phyloP scores from a whole-genome alignment of 164 flowering plant species.

The Piper betle region DNA sequence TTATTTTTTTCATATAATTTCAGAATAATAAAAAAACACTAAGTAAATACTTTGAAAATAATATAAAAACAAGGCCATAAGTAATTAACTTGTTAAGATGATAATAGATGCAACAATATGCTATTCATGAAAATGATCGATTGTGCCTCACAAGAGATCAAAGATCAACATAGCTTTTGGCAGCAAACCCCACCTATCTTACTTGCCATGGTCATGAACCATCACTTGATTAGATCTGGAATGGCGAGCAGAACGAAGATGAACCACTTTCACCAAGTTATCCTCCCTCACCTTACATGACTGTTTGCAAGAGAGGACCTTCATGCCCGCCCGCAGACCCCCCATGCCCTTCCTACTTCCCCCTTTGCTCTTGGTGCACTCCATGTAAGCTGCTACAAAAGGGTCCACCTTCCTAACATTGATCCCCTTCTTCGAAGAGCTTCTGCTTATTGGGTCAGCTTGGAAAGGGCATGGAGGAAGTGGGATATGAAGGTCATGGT shows the following conservation, averaged over 20 bases:
- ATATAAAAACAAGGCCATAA: too few species aligned
- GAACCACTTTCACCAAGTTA: constrained; percentile 26
- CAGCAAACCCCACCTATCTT: too few species aligned
- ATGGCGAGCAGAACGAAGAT: constrained; percentile 9
- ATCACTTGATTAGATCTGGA: not conserved
- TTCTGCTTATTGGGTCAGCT: constrained; percentile 6
- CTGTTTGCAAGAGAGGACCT: constrained; percentile 36
- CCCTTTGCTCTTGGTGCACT: constrained; percentile 26
- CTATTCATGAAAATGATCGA: too few species aligned
- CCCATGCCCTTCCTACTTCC: not conserved
- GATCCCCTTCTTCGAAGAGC: constrained; percentile 15
- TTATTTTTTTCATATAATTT: too few species aligned
- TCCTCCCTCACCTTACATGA: constrained; percentile 43
- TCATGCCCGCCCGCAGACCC: constrained; percentile 7
- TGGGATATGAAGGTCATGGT: constrained; percentile 15
- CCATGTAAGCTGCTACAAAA: constrained; percentile 31
- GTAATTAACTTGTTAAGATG: too few species aligned
- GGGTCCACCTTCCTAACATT: constrained; percentile 22
- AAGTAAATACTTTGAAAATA: too few species aligned
- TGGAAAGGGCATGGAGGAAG: constrained; percentile 24
- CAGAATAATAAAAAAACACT: too few species aligned
- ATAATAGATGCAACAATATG: too few species aligned
- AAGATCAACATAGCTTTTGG: too few species aligned
- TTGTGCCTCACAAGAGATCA: too few species aligned
- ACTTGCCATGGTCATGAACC: not conserved